Base-by-base conservation (phyloP, 768 basidiomycete genomes). In the Boletus vinaceobasis region DNA sequence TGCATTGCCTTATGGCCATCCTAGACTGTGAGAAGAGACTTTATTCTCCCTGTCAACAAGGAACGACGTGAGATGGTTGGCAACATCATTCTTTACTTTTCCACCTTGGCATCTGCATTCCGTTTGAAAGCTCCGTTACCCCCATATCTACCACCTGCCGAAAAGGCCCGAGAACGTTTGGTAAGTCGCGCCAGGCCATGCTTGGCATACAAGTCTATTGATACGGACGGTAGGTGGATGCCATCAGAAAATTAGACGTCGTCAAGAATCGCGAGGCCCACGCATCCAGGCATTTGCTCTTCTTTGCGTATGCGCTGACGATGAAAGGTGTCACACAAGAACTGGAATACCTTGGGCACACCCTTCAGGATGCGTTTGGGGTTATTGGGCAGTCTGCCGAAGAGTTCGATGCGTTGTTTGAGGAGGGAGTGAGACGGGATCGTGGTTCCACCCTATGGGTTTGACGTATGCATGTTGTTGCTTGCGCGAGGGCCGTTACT, bases 311-410 rank as follows among this genome's bases (percentile, higher is more conserved):
- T 62, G 91, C 91, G 0, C 75, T 94, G 55, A 89, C 91, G 50
- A 95, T 97, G 93, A 88, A 92, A 68, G 93, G 93, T 7, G 90
- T 97, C 37, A 97, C 94, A 9, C 79, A 83, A 48, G 93, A 98
- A 64, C 79, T 99, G 14, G 93, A 97, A 50, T 80, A 74, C 49
- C 75, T 98, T 1, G 96, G 97, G 0, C 71, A 71, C 37, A 88
- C 84, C 26, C 75, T 96, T 55, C 96, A 98, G 67, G 83, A 86
- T 48, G 87, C 91, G 10, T 99, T 97, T 69, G 96, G 96, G 10
- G 91, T 95, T 5, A 93, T 97, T 58, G 91, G 92, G 7, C 85
- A 92, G 57, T 82, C 80, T 19, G 77, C 83, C 4, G 84, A 87
- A 55, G 88, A 91, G 65, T 96, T 96, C 61, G 92, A 96, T 60